Conservation (phyloP, 202 grass and related monocot species). For the Zizania palustris region DNA sequence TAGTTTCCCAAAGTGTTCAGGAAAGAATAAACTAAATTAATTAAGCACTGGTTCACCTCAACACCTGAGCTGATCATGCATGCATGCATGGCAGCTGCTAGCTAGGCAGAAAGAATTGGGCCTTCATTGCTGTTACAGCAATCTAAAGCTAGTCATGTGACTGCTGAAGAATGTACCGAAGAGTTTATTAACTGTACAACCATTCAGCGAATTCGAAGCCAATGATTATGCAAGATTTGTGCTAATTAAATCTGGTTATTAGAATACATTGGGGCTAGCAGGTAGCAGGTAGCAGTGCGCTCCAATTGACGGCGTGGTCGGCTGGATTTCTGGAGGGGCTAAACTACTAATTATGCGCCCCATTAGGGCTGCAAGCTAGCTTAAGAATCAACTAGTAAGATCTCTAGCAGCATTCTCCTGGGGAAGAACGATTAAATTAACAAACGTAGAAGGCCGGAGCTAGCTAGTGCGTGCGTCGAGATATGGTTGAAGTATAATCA, state of each 20-base stretch:
- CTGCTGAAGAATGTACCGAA: conserved; percentile 12
- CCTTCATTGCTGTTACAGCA: conserved; percentile 25
- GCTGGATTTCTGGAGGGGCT: too few species aligned
- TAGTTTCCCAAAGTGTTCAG: background rate
- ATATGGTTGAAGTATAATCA: conserved; percentile 47
- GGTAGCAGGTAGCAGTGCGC: too few species aligned
- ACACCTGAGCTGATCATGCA: background rate
- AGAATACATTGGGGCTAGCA: background rate
- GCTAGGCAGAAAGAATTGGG: background rate
- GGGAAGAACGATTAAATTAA: conserved; percentile 43
- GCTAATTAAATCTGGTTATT: conserved; percentile 11
- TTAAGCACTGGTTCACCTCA: background rate
- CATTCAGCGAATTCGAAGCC: conserved; percentile 43
- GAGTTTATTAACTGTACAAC: conserved; percentile 31
- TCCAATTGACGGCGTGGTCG: too few species aligned
- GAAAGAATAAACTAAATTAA: background rate
- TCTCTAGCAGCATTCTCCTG: conserved; percentile 44
- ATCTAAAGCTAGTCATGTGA: conserved; percentile 14
- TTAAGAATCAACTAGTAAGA: conserved; percentile 46
- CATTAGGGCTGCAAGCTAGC: conserved; percentile 28
- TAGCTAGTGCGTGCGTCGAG: conserved; percentile 44
- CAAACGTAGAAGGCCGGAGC: too few species aligned
- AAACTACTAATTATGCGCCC: too few species aligned
- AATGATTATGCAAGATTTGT: conserved; percentile 43
- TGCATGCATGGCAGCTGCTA: background rate